phyloP scores from a whole-genome alignment of 2,329 filamentous ascomycete genomes.

The Apiospora saccharicola region DNA sequence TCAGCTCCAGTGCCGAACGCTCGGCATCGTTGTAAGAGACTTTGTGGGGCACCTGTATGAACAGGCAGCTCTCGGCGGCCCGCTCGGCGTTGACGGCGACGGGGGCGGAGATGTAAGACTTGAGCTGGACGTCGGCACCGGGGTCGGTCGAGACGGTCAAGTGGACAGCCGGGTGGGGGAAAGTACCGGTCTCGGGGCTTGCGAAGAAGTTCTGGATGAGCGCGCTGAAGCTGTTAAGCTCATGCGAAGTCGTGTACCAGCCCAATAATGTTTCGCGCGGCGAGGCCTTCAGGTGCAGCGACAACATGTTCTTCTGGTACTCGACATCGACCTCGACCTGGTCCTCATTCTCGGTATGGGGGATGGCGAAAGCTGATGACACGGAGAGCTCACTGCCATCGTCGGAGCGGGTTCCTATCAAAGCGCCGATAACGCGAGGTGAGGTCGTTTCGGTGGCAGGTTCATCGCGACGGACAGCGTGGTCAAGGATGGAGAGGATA shows the following conservation, averaged over 20 bases:
- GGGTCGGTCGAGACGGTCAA: conserved; percentile 92
- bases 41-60: conserved; percentile 96
- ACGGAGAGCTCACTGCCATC: conserved; percentile 98
- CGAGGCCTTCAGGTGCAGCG: conserved; percentile 90
- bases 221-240: conserved; percentile 97
- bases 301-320: conserved; percentile 99
- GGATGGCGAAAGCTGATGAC: conserved; percentile 95
- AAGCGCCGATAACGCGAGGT: conserved; percentile 94
- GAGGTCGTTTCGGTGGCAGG: conserved; percentile 72
- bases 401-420: conserved; percentile 91
- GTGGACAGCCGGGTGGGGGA: conserved; percentile 96
- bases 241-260: conserved; percentile 97
- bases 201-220: conserved; percentile 99
- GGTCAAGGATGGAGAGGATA: conserved; percentile 84
- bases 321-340: conserved; percentile 99
- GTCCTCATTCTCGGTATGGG: conserved; percentile 97
- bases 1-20: conserved; percentile 75
- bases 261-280: conserved; percentile 94
- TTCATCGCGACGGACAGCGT: conserved; percentile 86
- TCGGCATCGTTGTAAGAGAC: conserved; percentile 81
- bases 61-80: conserved; percentile 93
- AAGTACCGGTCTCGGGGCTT: conserved; percentile 94
- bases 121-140: conserved; percentile 86
- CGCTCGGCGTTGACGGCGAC: conserved; percentile 95
- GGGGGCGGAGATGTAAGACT: conserved; percentile 94